Conservation (phyloP, 768 basidiomycete species). For the Lactifluus pinguis region DNA sequence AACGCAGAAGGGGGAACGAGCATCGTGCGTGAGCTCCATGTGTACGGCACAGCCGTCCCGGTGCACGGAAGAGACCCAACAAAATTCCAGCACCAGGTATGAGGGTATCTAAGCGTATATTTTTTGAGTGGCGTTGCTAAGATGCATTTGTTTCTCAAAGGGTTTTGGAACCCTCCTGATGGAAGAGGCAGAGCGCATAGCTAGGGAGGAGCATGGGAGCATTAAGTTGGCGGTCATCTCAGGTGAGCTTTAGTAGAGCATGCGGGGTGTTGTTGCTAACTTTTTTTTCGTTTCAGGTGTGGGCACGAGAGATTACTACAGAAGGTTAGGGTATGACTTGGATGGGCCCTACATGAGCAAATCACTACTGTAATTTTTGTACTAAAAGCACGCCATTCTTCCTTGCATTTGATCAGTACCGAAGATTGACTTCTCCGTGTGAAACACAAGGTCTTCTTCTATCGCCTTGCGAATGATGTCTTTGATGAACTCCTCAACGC, state of each 20-base stretch:
- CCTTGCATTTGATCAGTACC: neutral
- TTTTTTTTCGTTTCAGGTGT: constrained; percentile 47
- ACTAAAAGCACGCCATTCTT: neutral
- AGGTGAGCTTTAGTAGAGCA: constrained; percentile 36
- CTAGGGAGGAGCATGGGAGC: constrained; percentile 93
- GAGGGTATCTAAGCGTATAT: neutral
- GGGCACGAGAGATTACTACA: constrained; percentile 95
- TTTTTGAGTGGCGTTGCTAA: constrained; percentile 2
- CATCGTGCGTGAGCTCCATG: constrained; percentile 93
- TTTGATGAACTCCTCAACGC: constrained; percentile 91
- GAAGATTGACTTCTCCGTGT: constrained; percentile 36
- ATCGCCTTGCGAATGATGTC: constrained; percentile 92
- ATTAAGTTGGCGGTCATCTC: constrained; percentile 96
- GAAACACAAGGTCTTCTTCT: constrained; percentile 93
- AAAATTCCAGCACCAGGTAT: constrained; percentile 91
- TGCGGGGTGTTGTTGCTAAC: neutral
- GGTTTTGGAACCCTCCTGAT: constrained; percentile 96
- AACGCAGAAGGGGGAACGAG: constrained; percentile 74
- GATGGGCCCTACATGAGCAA: constrained; percentile 99
- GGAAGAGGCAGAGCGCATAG: constrained; percentile 99
- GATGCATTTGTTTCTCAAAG: constrained; percentile 29
- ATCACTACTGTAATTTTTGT: constrained; percentile 31
- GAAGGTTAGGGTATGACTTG: constrained; percentile 85
- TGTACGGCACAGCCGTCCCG: constrained; percentile 96
- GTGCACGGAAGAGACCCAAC: constrained; percentile 97